Percentiles rank a stretch among this genome's conserved stretches.
phyloP scores from a whole-genome alignment of 768 basidiomycete species.

The Mycena rosella region DNA sequence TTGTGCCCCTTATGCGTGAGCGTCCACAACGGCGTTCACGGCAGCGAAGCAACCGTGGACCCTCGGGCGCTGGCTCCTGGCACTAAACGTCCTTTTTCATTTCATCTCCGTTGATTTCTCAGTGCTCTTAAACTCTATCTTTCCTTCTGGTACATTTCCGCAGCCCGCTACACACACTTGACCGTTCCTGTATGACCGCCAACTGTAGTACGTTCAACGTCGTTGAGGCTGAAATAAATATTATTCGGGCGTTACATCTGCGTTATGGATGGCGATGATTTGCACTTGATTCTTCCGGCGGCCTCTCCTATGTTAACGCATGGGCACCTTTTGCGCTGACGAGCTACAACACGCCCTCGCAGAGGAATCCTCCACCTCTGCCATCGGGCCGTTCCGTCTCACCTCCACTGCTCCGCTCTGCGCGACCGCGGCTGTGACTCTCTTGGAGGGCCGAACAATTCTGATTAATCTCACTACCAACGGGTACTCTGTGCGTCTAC shows the following conservation, averaged over 20 bases:
- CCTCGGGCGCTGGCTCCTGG: slow-evolving; percentile 14
- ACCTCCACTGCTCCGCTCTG: slow-evolving; percentile 55
- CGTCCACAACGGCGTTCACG: slow-evolving; percentile 4
- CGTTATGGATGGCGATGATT: background rate
- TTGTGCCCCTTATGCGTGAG: background rate
- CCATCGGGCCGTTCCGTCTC: slow-evolving; percentile 62
- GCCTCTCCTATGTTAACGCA: slow-evolving; percentile 16
- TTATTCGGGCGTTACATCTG: background rate
- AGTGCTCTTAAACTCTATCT: slow-evolving; percentile 8
- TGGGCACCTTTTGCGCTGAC: slow-evolving; percentile 52
- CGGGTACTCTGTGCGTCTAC: slow-evolving; percentile 67
- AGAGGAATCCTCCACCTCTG: slow-evolving; percentile 71
- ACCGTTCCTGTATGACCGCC: background rate
- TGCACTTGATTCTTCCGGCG: slow-evolving; percentile 4
- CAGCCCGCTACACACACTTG: background rate
- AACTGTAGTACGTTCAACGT: background rate
- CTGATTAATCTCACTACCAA: slow-evolving; percentile 61
- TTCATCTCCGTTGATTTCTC: slow-evolving; percentile 10
- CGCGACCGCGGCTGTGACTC: slow-evolving; percentile 65
- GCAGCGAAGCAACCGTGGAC: background rate
- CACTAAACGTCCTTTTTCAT: too few species aligned
- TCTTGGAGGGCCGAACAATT: slow-evolving; percentile 67
- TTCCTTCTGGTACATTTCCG: background rate
- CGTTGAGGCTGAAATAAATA: background rate
- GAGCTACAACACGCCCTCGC: slow-evolving; percentile 68